Conservation (phyloP, 108 stramenopile species). For the Nitzschia putrida region DNA sequence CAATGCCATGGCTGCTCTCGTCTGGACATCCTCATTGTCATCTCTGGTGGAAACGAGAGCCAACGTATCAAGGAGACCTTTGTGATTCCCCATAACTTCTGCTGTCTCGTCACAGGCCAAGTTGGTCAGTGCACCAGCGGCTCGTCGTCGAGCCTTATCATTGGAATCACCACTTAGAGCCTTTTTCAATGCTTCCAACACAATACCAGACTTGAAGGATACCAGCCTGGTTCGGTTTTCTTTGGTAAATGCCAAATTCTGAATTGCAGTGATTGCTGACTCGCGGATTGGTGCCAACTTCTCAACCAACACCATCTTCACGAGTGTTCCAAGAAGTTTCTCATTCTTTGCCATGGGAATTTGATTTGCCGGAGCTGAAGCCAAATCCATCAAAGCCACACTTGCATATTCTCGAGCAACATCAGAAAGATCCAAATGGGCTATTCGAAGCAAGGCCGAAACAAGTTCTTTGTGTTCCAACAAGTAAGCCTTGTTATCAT, state of each 20-base stretch:
- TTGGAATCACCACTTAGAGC: constrained; percentile 38
- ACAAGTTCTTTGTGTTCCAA: constrained; percentile 54
- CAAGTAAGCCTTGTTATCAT: constrained; percentile 70
- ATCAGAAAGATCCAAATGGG: constrained; percentile 65
- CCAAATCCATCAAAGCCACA: constrained; percentile 81
- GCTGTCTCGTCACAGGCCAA: constrained; percentile 82
- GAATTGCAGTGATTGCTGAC: constrained; percentile 79
- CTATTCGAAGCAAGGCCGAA: constrained; percentile 60
- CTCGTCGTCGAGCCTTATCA: constrained; percentile 73
- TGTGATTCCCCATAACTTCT: constrained; percentile 69
- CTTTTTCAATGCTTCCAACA: constrained; percentile 77
- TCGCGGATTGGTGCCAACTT: constrained; percentile 61
- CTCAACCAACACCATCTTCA: constrained; percentile 76
- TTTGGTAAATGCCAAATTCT: constrained; percentile 83
- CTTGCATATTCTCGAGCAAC: constrained; percentile 68
- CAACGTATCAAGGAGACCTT: constrained; percentile 66
- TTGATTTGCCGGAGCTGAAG: constrained; percentile 69
- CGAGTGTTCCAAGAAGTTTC: constrained; percentile 70
- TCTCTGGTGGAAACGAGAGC: constrained; percentile 69
- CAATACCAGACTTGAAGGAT: constrained; percentile 66
- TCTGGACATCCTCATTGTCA: constrained; percentile 70
- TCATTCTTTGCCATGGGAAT: constrained; percentile 73
- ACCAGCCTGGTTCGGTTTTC: constrained; percentile 64
- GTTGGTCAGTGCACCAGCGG: constrained; percentile 84
- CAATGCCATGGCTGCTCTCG: constrained; percentile 72